Conservation (phyloP, 441 rosid species). For the Populus hybrid region DNA sequence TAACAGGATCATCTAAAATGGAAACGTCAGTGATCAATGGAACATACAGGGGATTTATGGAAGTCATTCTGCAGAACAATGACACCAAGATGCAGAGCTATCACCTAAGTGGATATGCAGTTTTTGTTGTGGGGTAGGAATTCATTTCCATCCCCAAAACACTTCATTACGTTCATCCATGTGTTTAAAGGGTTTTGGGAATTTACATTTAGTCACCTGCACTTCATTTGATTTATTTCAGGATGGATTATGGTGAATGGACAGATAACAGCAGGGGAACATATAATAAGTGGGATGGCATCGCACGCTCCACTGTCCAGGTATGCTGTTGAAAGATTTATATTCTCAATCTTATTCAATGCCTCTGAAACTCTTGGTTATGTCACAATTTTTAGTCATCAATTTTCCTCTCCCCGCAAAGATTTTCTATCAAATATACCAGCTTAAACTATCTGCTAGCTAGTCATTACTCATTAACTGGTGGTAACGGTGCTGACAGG, state of each 20-base stretch:
- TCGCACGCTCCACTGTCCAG: conserved; percentile 81
- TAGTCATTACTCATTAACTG: conserved; percentile 3
- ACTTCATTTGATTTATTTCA: conserved; percentile 31
- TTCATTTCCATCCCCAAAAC: conserved; percentile 5
- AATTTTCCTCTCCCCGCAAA: background rate
- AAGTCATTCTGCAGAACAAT: conserved; percentile 86
- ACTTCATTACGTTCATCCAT: background rate
- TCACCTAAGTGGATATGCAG: conserved; percentile 86
- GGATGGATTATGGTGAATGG: conserved; percentile 98
- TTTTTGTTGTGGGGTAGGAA: conserved; percentile 82
- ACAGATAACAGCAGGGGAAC: conserved; percentile 86
- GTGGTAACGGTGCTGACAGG: background rate
- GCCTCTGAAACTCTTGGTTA: background rate
- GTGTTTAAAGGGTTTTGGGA: background rate
- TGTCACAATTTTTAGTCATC: background rate
- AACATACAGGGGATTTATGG: conserved; percentile 86
- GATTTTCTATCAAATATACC: background rate
- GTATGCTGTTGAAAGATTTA: conserved; percentile 30
- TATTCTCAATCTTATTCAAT: background rate
- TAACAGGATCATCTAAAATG: conserved; percentile 52
- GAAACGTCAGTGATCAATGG: conserved; percentile 83
- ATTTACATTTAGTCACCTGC: conserved; percentile 6
- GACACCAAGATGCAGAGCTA: conserved; percentile 85
- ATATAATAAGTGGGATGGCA: conserved; percentile 94
- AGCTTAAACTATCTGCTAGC: background rate